Base-by-base conservation (phyloP, 495 filamentous ascomycete genomes). In the Neurospora terricola region DNA sequence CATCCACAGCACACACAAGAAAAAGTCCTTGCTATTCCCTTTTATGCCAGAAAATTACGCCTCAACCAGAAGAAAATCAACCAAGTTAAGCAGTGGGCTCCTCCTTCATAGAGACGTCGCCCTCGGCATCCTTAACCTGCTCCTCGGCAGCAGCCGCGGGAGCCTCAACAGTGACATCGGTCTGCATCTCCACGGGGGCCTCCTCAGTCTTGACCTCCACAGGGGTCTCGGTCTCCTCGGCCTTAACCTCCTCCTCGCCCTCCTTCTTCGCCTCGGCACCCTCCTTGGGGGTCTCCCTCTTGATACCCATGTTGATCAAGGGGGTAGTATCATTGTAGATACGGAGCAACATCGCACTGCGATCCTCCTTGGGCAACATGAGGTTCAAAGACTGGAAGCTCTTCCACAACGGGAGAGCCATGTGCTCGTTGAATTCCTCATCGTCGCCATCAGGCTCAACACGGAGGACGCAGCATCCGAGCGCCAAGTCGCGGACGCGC, bases 321-420 rank as follows among this genome's bases (percentile, higher is more conserved):
- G 91, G 92, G 3, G 90, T 89, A 30, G 88, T 87, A 73, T 98
- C 94, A 77, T 97, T 94, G 83, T 90, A 99, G 42, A 99, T 86
- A 40, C 96, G 89, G 72, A 97, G 86, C 76, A 98, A 85, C 92
- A 98, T 95, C 9, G 95, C 96, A 40, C 88, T 91, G 38, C 96
- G 89, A 69, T 99, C 96, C 78, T 99, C 96, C 83, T 98, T 99
- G 70, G 94, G 94, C 75, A 98, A 84, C 96, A 99, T 99, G 48
- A 99, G 88, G 81, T 98, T 99, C 70, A 97, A 82, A 3, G 89
- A 92, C 73, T 93, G 88, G 75, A 96, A 83, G 72, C 92, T 94
- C 79, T 94, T 90, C 96, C 96, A 99, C 30, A 99, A 83, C 9
- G 96, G 95, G 62, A 99, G 84, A 3, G 94, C 90, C 88, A 97